These are phyloP conservation scores for Penicillium sp. DNA, from an alignment of 2,329 filamentous ascomycete species.

Conservation along the genomic window DNA sequence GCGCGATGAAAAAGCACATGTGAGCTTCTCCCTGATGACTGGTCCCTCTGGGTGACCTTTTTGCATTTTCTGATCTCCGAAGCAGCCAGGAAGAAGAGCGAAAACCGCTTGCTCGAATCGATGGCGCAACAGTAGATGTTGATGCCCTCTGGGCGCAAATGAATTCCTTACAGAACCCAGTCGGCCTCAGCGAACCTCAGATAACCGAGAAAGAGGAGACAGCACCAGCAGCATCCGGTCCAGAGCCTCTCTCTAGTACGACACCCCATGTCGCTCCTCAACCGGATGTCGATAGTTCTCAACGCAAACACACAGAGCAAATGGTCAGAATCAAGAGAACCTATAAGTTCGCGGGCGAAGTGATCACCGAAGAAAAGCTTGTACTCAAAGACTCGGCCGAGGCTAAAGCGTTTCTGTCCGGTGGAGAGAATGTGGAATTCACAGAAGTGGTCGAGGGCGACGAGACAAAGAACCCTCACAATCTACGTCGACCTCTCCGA, in stretches of 20 bases:
- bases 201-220: conserved; percentile 13
- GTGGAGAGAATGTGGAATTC: conserved; percentile 34
- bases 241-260: conserved; percentile 10
- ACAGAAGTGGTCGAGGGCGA: conserved; percentile 19
- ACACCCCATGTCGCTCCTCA: conserved; percentile 13
- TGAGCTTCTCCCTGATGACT: conserved; percentile 20
- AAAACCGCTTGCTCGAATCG: conserved; percentile 43
- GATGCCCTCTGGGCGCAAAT: conserved; percentile 51
- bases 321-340: conserved; percentile 51
- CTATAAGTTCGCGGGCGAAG: conserved; percentile 54
- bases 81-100: conserved; percentile 38
- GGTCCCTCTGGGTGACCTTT: not conserved
- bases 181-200: conserved; percentile 10
- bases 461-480: conserved; percentile 14
- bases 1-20: conserved; percentile 48
- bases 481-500: conserved; percentile 36
- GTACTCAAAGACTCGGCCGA: conserved; percentile 51
- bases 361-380: conserved; percentile 48
- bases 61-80: conserved; percentile 19
- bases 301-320: conserved; percentile 31
- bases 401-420: conserved; percentile 48
- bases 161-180: conserved; percentile 32
- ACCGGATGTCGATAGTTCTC: conserved; percentile 5
- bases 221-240: conserved; percentile 6
- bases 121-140: conserved; percentile 51